Base-by-base conservation (phyloP, 257 asterid genomes). In the Hygrophila difformis region DNA sequence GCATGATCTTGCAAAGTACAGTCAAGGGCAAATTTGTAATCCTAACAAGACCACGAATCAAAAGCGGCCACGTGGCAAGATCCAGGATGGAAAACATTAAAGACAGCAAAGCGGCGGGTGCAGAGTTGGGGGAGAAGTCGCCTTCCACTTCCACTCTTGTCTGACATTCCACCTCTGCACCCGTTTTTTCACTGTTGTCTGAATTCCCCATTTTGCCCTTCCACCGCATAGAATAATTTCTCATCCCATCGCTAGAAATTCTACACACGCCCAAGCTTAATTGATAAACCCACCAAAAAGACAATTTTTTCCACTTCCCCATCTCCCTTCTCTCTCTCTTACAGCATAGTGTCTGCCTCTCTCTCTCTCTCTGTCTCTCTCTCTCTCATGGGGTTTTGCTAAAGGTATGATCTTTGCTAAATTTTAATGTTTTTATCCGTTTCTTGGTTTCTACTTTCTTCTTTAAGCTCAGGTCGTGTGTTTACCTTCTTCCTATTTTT, bases 161-260 rank as follows among this genome's bases (percentile, higher is more conserved):
- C 70, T 68, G 93, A 79, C 94, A 77, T 77, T 79, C 85, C 71
- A 77, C 88, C 88, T 68, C 87, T 62, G 79, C 76, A 54, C 49
- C 64, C 55, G 37, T 56, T 54, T 43, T 41, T 3, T 13, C 20
- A 28, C 45, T 12, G 7, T 16, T 24, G 29, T 3, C 29, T n/a
- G n/a, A 39, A 39, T 51, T 62, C 39, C 61, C 74, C 18, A 44
- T 33, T 10, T 2, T 54, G 10, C 50, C 39, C 14, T 34, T 29
- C 56, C 31, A 26, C 31, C 31, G 8, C 18, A 64, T n/a, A n/a
- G n/a, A n/a, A n/a, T n/a, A n/a, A n/a, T n/a, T n/a, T n/a, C n/a
- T n/a, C n/a, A n/a, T 53, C 35, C 29, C 57, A 5, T 23, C 57
- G 46, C 43, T 60, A 26, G 55, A 24, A 55, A 41, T 48, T 47